phyloP scores from a whole-genome alignment of 352 stramenopile species.

The Phytophthora kernoviae region DNA sequence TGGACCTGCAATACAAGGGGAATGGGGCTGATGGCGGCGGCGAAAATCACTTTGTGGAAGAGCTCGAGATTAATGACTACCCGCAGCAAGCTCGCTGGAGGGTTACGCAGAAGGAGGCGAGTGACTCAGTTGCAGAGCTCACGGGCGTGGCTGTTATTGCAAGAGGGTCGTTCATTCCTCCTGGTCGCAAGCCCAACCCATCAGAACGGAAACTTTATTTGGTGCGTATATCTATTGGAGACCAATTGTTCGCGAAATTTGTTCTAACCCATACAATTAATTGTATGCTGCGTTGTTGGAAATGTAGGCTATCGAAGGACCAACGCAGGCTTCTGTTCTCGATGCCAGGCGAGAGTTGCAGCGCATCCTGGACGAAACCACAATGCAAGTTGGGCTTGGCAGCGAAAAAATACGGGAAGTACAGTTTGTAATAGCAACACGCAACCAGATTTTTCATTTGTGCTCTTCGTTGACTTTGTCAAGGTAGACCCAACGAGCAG shows the following conservation, averaged over 20 bases:
- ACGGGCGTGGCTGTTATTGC: constrained; percentile 89
- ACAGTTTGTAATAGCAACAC: constrained; percentile 74
- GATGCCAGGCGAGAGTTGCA: constrained; percentile 83
- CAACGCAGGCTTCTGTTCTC: constrained; percentile 70
- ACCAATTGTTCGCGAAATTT: neutral
- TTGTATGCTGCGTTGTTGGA: neutral
- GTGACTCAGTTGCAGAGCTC: constrained; percentile 86
- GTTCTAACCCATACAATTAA: constrained; percentile 7
- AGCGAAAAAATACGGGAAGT: constrained; percentile 90
- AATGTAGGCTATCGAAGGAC: constrained; percentile 78
- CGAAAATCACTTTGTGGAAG: constrained; percentile 84
- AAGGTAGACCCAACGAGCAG: constrained; percentile 10
- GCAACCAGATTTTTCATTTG: constrained; percentile 11
- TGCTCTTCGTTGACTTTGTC: constrained; percentile 24
- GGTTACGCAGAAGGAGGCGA: constrained; percentile 88
- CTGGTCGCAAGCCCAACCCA: constrained; percentile 82
- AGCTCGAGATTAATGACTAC: constrained; percentile 96
- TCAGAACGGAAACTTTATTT: constrained; percentile 91
- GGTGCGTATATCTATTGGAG: constrained; percentile 42
- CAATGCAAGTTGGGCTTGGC: constrained; percentile 84
- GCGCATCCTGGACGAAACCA: constrained; percentile 90
- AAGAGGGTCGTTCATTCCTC: constrained; percentile 88
- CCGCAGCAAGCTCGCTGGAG: constrained; percentile 90
- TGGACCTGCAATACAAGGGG: constrained; percentile 81
- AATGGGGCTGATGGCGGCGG: constrained; percentile 40